Evolutionary conservation across 2,329 filamentous ascomycete species (phyloP), one percentile per base, ranked within the genome.

Genomic region (Parafenestella ontariensis): DNA sequence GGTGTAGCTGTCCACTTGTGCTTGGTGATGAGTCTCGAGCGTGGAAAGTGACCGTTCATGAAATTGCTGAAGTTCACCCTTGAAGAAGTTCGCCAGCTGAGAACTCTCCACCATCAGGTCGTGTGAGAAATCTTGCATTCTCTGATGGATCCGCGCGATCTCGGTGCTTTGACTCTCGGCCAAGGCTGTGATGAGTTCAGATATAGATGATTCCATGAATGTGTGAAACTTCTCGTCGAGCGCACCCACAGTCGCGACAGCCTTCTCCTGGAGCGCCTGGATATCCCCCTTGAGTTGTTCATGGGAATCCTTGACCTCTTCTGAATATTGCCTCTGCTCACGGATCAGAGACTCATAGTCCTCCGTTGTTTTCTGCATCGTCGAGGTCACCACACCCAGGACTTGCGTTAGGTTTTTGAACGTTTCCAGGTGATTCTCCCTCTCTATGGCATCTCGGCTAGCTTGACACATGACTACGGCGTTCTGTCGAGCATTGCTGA

Each of bases 401-500:
- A 69, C 61, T 34, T 73, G 61, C 0, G 69, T 69, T 23, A 75
- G 46, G 34, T 72, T 71, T 41, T 74, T 73, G 55, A 76, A 72
- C 2, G 61, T 62, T 6, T 70, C 62, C 0, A 77, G 58, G 28
- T 72, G 68, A 17, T 69, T 70, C 74, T 81, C 82, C 65, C 83
- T 85, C 52, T 88, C 85, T 13, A 83, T 79, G 47, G 86, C 82
- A 37, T 80, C 75, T 33, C 86, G 81, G 37, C 83, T 82, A 24
- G 85, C 85, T 57, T 87, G 82, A 59, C 87, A 89, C 61, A 89
- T 84, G 17, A 85, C 73, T 39, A 85, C 76, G 2, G 85, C 85
- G 59, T 87, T 86, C 51, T 87, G 84, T 50, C 81, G 79, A 52
- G 80, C 84, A 69, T 87, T 87, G 61, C 83, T 85, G 74, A 86